Percentiles rank a stretch among this genome's conserved stretches.
These are phyloP conservation scores for Fusarium sp. DNA, from an alignment of 2,329 filamentous ascomycete genomes.

Conservation along the genomic window DNA sequence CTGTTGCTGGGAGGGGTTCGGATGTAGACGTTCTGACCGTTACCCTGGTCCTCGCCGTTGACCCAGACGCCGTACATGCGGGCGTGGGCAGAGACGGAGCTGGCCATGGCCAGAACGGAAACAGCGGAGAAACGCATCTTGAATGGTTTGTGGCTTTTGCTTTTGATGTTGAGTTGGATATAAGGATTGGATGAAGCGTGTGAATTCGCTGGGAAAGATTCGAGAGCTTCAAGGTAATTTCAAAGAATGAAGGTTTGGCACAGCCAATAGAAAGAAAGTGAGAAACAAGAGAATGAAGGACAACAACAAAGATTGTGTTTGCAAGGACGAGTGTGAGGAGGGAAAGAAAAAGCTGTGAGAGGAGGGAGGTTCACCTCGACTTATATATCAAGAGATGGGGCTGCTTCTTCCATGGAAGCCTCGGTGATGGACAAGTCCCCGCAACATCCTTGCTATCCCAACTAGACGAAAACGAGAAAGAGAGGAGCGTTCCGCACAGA, in stretches of 20 bases:
- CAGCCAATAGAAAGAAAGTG: slow-evolving; percentile 47
- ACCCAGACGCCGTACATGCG: slow-evolving; percentile 61
- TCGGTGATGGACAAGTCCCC: slow-evolving; percentile 6
- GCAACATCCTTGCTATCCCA: slow-evolving; percentile 8
- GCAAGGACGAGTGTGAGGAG: slow-evolving; percentile 42
- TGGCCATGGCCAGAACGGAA: slow-evolving; percentile 53
- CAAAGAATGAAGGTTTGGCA: slow-evolving; percentile 47
- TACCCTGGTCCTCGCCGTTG: slow-evolving; percentile 59
- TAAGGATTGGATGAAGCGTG: slow-evolving; percentile 44
- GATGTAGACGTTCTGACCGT: slow-evolving; percentile 57
- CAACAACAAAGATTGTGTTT: slow-evolving; percentile 37
- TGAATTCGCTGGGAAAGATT: slow-evolving; percentile 23
- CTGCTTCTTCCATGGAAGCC: neutral
- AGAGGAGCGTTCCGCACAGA: slow-evolving; percentile 1
- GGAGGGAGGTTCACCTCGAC: slow-evolving; percentile 11
- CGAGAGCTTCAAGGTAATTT: slow-evolving; percentile 26
- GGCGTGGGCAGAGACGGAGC: slow-evolving; percentile 58
- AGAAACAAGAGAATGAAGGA: slow-evolving; percentile 36
- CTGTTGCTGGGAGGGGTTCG: slow-evolving; percentile 58
- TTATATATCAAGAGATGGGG: slow-evolving; percentile 39
- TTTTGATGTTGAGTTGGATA: slow-evolving; percentile 11
- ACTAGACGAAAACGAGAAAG: slow-evolving; percentile 7
- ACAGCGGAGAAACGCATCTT: slow-evolving; percentile 53
- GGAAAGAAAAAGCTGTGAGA: neutral
- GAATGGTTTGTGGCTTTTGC: slow-evolving; percentile 28